Evolutionary conservation across 75 land plant genomes (phyloP).

Genomic region (Pinus taeda): DNA sequence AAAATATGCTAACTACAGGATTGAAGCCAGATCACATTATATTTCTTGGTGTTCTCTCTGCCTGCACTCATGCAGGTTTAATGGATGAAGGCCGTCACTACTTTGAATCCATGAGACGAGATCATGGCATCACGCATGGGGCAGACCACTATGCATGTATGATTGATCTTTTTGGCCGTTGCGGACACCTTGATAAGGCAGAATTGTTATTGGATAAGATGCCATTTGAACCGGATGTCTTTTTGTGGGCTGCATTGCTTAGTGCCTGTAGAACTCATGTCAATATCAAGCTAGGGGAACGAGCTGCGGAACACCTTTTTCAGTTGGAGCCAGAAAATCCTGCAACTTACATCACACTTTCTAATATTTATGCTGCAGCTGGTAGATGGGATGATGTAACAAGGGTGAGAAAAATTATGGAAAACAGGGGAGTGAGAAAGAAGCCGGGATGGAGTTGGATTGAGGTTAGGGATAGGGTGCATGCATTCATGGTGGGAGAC

Average conservation of each 20-base stretch:
- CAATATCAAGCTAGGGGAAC: slow-evolving; percentile 34
- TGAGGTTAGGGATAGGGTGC: slow-evolving; percentile 34
- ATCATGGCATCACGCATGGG: slow-evolving; percentile 35
- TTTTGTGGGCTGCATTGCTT: slow-evolving; percentile 43
- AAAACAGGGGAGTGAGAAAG: slow-evolving; percentile 37
- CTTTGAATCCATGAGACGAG: slow-evolving; percentile 30
- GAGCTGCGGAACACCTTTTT: slow-evolving; percentile 40
- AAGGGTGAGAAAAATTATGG: slow-evolving; percentile 37
- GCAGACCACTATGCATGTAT: slow-evolving; percentile 60
- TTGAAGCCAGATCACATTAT: slow-evolving; percentile 41
- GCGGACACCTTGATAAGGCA: slow-evolving; percentile 42
- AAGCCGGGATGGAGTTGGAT: slow-evolving; percentile 62
- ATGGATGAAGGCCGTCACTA: slow-evolving; percentile 41
- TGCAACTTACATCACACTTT: slow-evolving; percentile 39
- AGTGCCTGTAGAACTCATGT: slow-evolving; percentile 42
- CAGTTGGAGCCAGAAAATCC: slow-evolving; percentile 34
- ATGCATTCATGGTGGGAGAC: slow-evolving; percentile 38
- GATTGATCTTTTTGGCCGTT: slow-evolving; percentile 57
- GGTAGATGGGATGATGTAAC: slow-evolving; percentile 54
- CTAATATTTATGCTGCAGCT: slow-evolving; percentile 51
- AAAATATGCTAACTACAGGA: slow-evolving; percentile 40
- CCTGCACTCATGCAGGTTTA: slow-evolving; percentile 53
- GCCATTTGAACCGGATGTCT: slow-evolving; percentile 22
- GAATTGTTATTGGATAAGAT: slow-evolving; percentile 23
- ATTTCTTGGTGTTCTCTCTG: slow-evolving; percentile 52